Evolutionary conservation across 257 asterid species (phyloP), one percentile per base, ranked within the genome.

Genomic region (Ligustrum vulgare): DNA sequence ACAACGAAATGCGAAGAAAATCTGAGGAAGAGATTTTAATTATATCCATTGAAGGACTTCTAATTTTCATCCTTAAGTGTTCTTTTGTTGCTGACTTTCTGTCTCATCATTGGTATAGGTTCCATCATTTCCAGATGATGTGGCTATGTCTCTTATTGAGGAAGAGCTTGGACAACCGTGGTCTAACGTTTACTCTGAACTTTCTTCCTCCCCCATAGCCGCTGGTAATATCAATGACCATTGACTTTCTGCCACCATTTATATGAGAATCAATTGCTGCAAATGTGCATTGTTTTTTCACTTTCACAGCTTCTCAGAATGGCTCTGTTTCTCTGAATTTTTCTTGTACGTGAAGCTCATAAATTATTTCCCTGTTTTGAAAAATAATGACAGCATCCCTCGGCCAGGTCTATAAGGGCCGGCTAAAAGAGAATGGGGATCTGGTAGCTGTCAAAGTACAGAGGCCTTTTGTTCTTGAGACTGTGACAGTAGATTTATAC

Each of bases 151-250:
- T 85, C 92, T 93, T 72, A 70, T 95, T 73, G 99, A 93, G 84
- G 97, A 93, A 88, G 98, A 95, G 87, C 96, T 95, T 81, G 99
- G 98, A 79, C 86, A 86, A 84, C 99, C 99, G 3, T 95, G 99
- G 99, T 16, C 72, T 66, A 79, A 95, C 79, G 8, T 90, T 64
- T 95, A 93, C 84, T 91, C 98, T 2, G 99, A 95, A 79, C 99
- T 95, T 82, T 89, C 99, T 75, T 34, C 98, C 47, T 95, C 99
- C 34, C 99, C 99, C 35, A 95, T 95, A 76, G 99, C 99, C 62
- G 99, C 98, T 58, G 99, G 99, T 95, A 93, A 87, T 82, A 72
- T 86, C 75, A 78, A 60, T 75, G 71, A 69, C 76, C 69, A 73
- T 77, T 34, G 69, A 74, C 31, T 67, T 68, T 34, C 69, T 20